A percentile compares a stretch with the other conserved stretches of the same genome.
Evolutionary conservation across 345 rosid genomes (phyloP).

Genomic region (Arabis alpina): DNA sequence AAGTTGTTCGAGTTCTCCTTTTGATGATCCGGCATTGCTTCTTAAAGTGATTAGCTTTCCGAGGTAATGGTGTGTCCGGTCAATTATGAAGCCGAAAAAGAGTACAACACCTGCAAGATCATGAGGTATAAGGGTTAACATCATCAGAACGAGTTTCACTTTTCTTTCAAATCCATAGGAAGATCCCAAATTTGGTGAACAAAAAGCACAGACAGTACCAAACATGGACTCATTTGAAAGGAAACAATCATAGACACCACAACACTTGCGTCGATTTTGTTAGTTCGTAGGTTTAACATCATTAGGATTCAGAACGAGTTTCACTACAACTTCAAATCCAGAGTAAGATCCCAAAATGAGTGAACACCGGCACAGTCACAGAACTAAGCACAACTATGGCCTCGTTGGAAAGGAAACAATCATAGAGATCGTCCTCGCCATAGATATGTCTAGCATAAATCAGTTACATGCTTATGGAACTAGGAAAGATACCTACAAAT

Average conservation of each 20-base stretch:
- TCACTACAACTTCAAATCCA: too few species aligned
- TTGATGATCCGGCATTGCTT: slow-evolving; percentile 62
- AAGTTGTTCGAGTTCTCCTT: slow-evolving; percentile 66
- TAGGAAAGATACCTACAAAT: neutral
- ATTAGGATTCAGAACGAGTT: too few species aligned
- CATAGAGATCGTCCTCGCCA: too few species aligned
- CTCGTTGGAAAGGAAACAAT: neutral
- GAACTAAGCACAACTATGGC: neutral
- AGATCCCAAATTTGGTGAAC: neutral
- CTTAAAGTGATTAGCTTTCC: slow-evolving; percentile 65
- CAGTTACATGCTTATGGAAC: slow-evolving; percentile 6
- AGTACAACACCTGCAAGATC: slow-evolving; percentile 71
- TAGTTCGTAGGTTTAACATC: too few species aligned
- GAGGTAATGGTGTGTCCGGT: slow-evolving; percentile 80
- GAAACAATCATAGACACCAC: too few species aligned
- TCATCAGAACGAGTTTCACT: too few species aligned
- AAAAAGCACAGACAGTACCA: neutral
- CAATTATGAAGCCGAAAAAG: slow-evolving; percentile 81
- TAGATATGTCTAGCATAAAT: neutral
- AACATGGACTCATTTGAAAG: too few species aligned
- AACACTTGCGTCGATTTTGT: too few species aligned
- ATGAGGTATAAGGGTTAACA: slow-evolving; percentile 1
- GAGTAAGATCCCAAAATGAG: too few species aligned
- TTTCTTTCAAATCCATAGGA: slow-evolving; percentile 7
- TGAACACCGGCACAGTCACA: too few species aligned